Evolutionary conservation across 208 protist genomes (phyloP), one percentile per base, ranked within the genome.

Genomic region (Acanthamoeba royreba): DNA sequence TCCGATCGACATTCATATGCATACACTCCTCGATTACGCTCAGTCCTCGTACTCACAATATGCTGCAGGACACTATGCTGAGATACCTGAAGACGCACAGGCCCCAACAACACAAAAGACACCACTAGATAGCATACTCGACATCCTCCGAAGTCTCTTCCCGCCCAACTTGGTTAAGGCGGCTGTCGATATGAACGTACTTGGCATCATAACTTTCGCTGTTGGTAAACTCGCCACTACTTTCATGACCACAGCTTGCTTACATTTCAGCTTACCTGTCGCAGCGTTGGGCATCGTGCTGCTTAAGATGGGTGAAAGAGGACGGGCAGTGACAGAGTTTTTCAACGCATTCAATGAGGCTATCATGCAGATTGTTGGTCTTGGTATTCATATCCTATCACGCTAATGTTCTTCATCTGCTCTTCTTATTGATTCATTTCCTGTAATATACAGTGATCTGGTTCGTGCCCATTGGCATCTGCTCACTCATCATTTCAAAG

Each of bases 131-230:
- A 72, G 63, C 58, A 88, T 93, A 43, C 28, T 93, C 17, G 58
- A 49, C 31, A 93, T 93, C 85, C 33, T 93, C 17, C 52, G 72
- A 38, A 87, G 91, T 35, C 61, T 93, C 28, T 77, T 93, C 35
- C 61, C 91, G 15, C 33, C 25, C 63, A 93, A 93, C 85, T 47
- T 93, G 31, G 38, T 93, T 47, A 53, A 93, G 42, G 91, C 91
- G 35, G 91, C 91, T 11, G 61, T 74, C 11, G 69, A 72, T 8
- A 74, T 93, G 43, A 93, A 93, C 46, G 91, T 93, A 11, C 58
- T 93, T 15, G 91, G 91, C 31, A 49, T 93, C 28, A 93, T 93
- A 47, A 77, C 72, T 2, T 93, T 93, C 22, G n/a, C 72, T 31
- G 42, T 83, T 7, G 72, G 72, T 83, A 11, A n/a, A n/a, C n/a